These are phyloP conservation scores for Phaffia rhodozyma DNA, from an alignment of 1,284 basidiomycete genomes.

Conservation along the genomic window DNA sequence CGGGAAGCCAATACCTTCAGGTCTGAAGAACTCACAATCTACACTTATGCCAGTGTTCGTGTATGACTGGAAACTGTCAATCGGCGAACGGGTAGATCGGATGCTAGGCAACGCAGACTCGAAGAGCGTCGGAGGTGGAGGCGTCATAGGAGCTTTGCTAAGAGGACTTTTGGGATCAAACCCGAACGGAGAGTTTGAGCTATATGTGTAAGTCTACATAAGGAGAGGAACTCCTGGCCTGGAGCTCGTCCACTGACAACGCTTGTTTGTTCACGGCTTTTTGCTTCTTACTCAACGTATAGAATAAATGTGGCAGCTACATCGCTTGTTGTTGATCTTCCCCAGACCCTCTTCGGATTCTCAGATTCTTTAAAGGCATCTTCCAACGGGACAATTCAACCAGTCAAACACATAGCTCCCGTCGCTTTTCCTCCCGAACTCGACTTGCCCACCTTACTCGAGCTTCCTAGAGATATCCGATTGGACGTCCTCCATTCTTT, in stretches of 20 bases:
- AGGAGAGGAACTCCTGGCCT: too few species aligned
- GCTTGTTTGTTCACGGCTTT: not conserved
- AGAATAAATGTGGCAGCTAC: conserved; percentile 16
- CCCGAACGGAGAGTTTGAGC: not conserved
- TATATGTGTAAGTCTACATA: conserved; percentile 5
- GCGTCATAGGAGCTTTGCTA: not conserved
- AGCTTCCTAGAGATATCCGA: conserved; percentile 1
- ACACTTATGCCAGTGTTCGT: not conserved
- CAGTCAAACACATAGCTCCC: not conserved
- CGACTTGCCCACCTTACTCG: conserved; percentile 5
- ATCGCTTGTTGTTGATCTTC: not conserved
- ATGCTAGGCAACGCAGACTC: not conserved
- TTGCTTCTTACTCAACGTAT: not conserved
- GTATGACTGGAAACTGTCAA: not conserved
- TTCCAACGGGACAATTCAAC: not conserved
- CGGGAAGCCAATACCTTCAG: not conserved
- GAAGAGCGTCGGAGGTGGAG: not conserved
- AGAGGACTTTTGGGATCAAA: not conserved
- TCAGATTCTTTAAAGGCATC: not conserved
- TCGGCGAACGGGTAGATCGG: not conserved
- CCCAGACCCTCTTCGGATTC: not conserved
- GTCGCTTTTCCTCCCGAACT: not conserved
- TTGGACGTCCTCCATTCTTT: not conserved
- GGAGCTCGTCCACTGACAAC: not conserved
- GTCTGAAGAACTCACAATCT: not conserved